phyloP scores from a whole-genome alignment of 306 rosid species.

The Casuarina equisetifolia region DNA sequence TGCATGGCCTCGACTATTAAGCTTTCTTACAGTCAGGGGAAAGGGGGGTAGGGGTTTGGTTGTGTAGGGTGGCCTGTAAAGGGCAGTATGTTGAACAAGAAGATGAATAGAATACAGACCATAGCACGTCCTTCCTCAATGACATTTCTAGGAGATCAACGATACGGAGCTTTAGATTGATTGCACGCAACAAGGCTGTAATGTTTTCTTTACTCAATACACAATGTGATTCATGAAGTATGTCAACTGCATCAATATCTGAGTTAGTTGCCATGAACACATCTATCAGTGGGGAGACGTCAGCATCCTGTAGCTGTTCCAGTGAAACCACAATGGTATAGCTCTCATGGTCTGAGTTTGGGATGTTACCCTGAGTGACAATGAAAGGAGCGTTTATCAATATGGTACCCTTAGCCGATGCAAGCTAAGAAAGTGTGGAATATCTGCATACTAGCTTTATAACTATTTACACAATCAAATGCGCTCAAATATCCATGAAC shows the following conservation, averaged over 20 bases:
- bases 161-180: slow-evolving; percentile 66
- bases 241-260: slow-evolving; percentile 74
- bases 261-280: slow-evolving; percentile 49
- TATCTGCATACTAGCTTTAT: slow-evolving; percentile 6
- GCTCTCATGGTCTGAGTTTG: slow-evolving; percentile 40
- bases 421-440: background rate
- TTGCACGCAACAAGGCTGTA: slow-evolving; percentile 63
- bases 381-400: background rate
- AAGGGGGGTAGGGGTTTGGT: too few relatives aligned
- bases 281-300: slow-evolving; percentile 62
- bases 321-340: slow-evolving; percentile 57
- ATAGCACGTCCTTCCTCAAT: slow-evolving; percentile 58
- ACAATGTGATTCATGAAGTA: slow-evolving; percentile 55
- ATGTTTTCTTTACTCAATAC: slow-evolving; percentile 54
- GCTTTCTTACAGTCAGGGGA: background rate
- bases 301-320: slow-evolving; percentile 63
- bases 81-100: background rate
- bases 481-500: background rate
- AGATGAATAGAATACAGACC: slow-evolving; percentile 41
- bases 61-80: too few relatives aligned
- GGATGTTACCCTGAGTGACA: slow-evolving; percentile 58
- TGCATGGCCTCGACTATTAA: slow-evolving; percentile 8
- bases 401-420: background rate
- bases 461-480: background rate
- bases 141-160: slow-evolving; percentile 66